These are phyloP conservation scores for Fusarium haematococcum DNA, from an alignment of 2,329 filamentous ascomycete species.

Conservation along the genomic window DNA sequence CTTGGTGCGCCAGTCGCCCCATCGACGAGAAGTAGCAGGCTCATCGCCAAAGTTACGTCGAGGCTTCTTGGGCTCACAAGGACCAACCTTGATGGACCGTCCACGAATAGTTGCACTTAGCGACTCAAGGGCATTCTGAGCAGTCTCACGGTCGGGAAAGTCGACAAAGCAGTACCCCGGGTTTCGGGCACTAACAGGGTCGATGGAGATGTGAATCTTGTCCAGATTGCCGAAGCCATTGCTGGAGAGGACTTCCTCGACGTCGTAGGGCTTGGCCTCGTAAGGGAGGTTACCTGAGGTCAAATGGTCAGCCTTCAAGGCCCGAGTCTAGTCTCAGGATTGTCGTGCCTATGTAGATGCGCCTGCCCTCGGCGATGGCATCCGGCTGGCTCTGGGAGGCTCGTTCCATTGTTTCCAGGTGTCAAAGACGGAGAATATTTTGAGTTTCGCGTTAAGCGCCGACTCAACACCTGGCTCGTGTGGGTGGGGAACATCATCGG, in stretches of 20 bases:
- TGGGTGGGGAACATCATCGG: neutral
- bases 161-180: slow-evolving; percentile 83
- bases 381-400: slow-evolving; percentile 10
- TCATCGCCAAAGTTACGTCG: slow-evolving; percentile 27
- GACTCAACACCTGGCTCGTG: neutral
- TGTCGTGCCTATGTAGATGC: slow-evolving; percentile 67
- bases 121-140: slow-evolving; percentile 62
- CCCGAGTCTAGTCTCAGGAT: neutral
- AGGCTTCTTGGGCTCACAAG: slow-evolving; percentile 67
- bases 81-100: slow-evolving; percentile 72
- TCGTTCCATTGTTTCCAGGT: slow-evolving; percentile 22
- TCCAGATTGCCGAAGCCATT: slow-evolving; percentile 55
- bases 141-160: slow-evolving; percentile 67
- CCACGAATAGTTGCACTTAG: slow-evolving; percentile 67
- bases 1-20: slow-evolving; percentile 57
- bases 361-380: slow-evolving; percentile 46
- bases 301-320: slow-evolving; percentile 4
- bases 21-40: slow-evolving; percentile 51
- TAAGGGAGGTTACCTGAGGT: slow-evolving; percentile 65
- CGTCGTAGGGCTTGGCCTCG: slow-evolving; percentile 65
- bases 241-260: slow-evolving; percentile 68
- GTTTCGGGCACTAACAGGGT: slow-evolving; percentile 75
- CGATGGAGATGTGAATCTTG: slow-evolving; percentile 75
- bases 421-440: neutral
- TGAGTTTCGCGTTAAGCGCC: neutral